A percentile compares a stretch with the other conserved stretches of the same genome.
These are phyloP conservation scores for Dicorynia guianensis DNA, from an alignment of 306 rosid species.

Conservation along the genomic window DNA sequence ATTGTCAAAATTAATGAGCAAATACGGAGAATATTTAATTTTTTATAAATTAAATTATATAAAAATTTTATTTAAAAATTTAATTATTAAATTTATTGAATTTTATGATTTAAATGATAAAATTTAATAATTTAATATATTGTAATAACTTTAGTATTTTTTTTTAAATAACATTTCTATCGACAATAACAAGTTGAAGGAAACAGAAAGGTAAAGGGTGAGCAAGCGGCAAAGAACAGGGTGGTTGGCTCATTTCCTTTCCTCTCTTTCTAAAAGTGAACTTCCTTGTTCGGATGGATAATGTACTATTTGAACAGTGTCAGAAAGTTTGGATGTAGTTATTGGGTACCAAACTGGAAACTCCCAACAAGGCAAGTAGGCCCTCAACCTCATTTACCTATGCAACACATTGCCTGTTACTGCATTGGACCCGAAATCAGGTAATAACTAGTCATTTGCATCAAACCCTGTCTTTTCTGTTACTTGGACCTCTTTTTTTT, in stretches of 20 bases:
- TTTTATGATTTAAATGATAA: too few relatives aligned
- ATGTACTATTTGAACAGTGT: slow-evolving; percentile 1
- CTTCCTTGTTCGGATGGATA: not conserved
- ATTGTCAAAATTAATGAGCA: too few relatives aligned
- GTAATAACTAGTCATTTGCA: slow-evolving; percentile 11
- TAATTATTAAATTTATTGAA: too few relatives aligned
- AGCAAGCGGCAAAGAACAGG: too few relatives aligned
- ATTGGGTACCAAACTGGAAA: not conserved
- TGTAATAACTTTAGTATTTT: too few relatives aligned
- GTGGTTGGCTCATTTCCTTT: slow-evolving; percentile 11
- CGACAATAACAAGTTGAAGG: too few relatives aligned
- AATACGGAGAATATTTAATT: too few relatives aligned
- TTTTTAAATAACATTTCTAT: too few relatives aligned
- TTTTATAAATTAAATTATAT: too few relatives aligned
- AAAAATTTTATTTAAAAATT: too few relatives aligned
- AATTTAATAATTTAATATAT: too few relatives aligned
- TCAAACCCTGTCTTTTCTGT: slow-evolving; percentile 26
- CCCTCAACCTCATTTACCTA: slow-evolving; percentile 25
- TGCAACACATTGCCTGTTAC: slow-evolving; percentile 9
- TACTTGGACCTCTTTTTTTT: not conserved
- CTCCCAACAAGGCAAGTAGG: slow-evolving; percentile 21
- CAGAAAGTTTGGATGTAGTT: slow-evolving; percentile 7
- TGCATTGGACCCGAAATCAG: slow-evolving; percentile 34
- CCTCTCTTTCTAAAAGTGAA: not conserved
- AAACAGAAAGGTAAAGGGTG: too few relatives aligned